Evolutionary conservation across 1,139 yeast genomes (phyloP).

Genomic region (Meyerozyma carpophila): DNA sequence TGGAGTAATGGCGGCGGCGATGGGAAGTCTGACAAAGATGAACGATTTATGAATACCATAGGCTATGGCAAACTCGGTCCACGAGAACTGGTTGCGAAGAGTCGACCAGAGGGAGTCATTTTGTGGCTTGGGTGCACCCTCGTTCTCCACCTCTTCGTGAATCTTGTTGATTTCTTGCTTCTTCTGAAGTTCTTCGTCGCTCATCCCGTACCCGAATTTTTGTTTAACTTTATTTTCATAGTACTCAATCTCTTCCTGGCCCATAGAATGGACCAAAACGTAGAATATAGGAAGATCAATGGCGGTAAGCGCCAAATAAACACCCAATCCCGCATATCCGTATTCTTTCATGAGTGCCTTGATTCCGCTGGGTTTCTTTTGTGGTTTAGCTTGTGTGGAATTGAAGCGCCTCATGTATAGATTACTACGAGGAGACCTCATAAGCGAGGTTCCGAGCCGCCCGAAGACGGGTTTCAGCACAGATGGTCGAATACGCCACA

Average conservation of each 20-base stretch:
- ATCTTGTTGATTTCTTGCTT: constrained; percentile 28
- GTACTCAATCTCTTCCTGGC: constrained; percentile 71
- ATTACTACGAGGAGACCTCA: background rate
- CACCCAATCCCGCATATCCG: constrained; percentile 88
- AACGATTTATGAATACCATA: constrained; percentile 90
- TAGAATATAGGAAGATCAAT: constrained; percentile 84
- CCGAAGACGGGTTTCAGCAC: background rate
- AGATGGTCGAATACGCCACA: background rate
- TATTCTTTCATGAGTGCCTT: constrained; percentile 75
- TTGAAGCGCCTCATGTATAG: constrained; percentile 15
- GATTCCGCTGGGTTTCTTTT: constrained; percentile 43
- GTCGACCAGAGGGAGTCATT: constrained; percentile 23
- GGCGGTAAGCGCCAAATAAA: constrained; percentile 63
- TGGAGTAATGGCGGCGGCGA: constrained; percentile 93
- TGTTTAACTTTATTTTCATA: constrained; percentile 60
- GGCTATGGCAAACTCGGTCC: constrained; percentile 79
- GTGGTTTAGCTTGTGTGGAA: constrained; percentile 14
- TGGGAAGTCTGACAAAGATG: constrained; percentile 74
- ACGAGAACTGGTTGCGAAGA: constrained; percentile 32
- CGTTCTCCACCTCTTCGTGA: constrained; percentile 18
- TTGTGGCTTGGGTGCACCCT: constrained; percentile 10
- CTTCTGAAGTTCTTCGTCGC: constrained; percentile 33
- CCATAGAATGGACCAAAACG: constrained; percentile 75
- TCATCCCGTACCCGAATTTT: constrained; percentile 50
- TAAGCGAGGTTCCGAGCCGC: background rate